Base-by-base conservation (phyloP, 1,284 basidiomycete genomes). In the Ganoderma lingzhi region DNA sequence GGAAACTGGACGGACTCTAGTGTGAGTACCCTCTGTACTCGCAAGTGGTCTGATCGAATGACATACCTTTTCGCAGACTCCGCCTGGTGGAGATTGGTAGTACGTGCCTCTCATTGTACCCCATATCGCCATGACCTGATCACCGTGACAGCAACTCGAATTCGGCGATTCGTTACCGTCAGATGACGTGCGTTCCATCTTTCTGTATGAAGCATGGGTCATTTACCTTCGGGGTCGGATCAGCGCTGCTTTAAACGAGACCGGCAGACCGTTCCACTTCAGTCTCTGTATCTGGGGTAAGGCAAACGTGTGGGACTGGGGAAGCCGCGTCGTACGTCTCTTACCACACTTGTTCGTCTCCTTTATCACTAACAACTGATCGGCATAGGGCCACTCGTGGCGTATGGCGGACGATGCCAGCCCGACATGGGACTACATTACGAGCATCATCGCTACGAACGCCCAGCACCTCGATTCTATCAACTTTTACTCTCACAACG, bases 261-360 rank as follows among this genome's bases (percentile, higher is more conserved):
- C 82, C 82, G 68, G 73, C 81, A 6, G 79, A 77, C 30, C 85
- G 85, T 6, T 88, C 39, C 83, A 88, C 65, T 85, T 81, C 70
- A 80, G 79, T 63, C 75, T 88, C 17, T 88, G 87, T 74, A 85
- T 85, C 66, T 88, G 87, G 87, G 86, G 86, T 23, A 67, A 73
- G 12, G 84, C 83, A 1, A 79, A 86, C 63, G 86, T 87, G 12
- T 87, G 86, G 86, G 79, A 82, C 10, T 88, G 86, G 87, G 87
- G 87, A 17, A 82, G 84, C 23, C 81, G 83, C 64, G 86, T 87
- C 65, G 85, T 86, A 77, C 62, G 82, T 76, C 39, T 35, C 55
- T 42, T 5, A n/a, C 15, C 58, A 15, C 30, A 32, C 8, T 37
- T 51, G 19, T 51, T 32, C 15, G 55, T 32, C 63, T 17, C 30